Evolutionary conservation across 2,329 filamentous ascomycete genomes (phyloP).

Genomic region (Nemania sp.): DNA sequence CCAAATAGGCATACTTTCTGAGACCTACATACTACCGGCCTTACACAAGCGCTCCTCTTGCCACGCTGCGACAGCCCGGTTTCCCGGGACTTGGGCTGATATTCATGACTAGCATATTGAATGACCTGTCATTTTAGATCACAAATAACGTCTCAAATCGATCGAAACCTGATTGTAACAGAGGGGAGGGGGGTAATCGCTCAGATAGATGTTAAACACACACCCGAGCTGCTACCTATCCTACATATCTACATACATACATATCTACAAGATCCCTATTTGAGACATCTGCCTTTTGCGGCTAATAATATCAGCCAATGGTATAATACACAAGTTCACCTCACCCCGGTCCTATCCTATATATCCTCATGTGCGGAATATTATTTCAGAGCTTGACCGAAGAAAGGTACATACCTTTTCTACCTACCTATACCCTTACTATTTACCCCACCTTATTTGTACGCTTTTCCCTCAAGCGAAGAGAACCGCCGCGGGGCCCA

Average conservation of each 20-base stretch:
- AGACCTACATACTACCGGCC: background rate
- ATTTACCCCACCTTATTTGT: slow-evolving; percentile 32
- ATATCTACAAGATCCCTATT: background rate
- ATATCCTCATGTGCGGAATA: slow-evolving; percentile 26
- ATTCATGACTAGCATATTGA: slow-evolving; percentile 28
- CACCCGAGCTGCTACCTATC: background rate
- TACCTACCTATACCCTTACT: slow-evolving; percentile 17
- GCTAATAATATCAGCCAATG: slow-evolving; percentile 30
- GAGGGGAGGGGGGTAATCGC: slow-evolving; percentile 13
- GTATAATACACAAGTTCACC: slow-evolving; percentile 25
- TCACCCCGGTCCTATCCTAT: slow-evolving; percentile 10
- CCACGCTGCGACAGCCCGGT: slow-evolving; percentile 39
- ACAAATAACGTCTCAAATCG: slow-evolving; percentile 31
- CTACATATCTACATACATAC: background rate
- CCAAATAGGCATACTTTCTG: background rate
- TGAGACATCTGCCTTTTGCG: slow-evolving; percentile 26
- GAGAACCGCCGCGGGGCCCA: slow-evolving; percentile 25
- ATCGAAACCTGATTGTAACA: slow-evolving; percentile 31
- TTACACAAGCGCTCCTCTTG: slow-evolving; percentile 22
- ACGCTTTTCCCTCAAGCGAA: slow-evolving; percentile 15
- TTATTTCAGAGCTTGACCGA: background rate
- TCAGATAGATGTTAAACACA: slow-evolving; percentile 5
- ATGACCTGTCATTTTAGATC: slow-evolving; percentile 35
- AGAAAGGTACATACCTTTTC: slow-evolving; percentile 11
- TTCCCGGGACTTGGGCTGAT: slow-evolving; percentile 39